These are phyloP conservation scores for Neurospora sp. DNA, from an alignment of 495 filamentous ascomycete species.

Conservation along the genomic window DNA sequence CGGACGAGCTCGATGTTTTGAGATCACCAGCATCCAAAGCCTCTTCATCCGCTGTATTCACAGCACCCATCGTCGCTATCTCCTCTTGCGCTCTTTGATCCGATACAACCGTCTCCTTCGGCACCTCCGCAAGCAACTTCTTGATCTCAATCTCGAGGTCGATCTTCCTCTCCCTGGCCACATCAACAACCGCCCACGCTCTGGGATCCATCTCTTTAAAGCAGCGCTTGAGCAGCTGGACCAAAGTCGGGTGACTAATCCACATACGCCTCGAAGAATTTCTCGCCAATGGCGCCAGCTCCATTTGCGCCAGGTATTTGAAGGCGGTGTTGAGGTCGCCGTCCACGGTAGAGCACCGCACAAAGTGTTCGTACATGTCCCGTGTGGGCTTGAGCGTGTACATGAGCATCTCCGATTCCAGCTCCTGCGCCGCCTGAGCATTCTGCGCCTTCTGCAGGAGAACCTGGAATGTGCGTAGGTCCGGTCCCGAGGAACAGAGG, in stretches of 20 bases:
- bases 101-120: not conserved
- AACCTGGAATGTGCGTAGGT: slow-evolving; percentile 54
- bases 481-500: slow-evolving; percentile 47
- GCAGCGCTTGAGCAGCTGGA: slow-evolving; percentile 34
- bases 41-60: not conserved
- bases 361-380: slow-evolving; percentile 57
- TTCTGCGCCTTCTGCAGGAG: slow-evolving; percentile 53
- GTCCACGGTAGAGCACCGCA: slow-evolving; percentile 51
- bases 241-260: slow-evolving; percentile 27
- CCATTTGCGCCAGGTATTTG: slow-evolving; percentile 47
- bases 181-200: slow-evolving; percentile 30
- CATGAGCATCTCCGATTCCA: slow-evolving; percentile 64
- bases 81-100: not conserved
- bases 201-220: slow-evolving; percentile 31
- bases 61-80: not conserved
- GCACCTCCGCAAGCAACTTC: not conserved
- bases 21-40: not conserved
- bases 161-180: slow-evolving; percentile 23
- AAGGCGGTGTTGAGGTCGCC: slow-evolving; percentile 49
- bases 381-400: slow-evolving; percentile 49
- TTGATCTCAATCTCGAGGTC: slow-evolving; percentile 13
- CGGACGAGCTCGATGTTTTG: not conserved
- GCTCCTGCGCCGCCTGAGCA: slow-evolving; percentile 54
- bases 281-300: slow-evolving; percentile 6
- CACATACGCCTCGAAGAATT: slow-evolving; percentile 13